Percentiles rank a stretch among this genome's conserved stretches.
phyloP scores from a whole-genome alignment of 139 green algal species.

The Gonium pectorale region DNA sequence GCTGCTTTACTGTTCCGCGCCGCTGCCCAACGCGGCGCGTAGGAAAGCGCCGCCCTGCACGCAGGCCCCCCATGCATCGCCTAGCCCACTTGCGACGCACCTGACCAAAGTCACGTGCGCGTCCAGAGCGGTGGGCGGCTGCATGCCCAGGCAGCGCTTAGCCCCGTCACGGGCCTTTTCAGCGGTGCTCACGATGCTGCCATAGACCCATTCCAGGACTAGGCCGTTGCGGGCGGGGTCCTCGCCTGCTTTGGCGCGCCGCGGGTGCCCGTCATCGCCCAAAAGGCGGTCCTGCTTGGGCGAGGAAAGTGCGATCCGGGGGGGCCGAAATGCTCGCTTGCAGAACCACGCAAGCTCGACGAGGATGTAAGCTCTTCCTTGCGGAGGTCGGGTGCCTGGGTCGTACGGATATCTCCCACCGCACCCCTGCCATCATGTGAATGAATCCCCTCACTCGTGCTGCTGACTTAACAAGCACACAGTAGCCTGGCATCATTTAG shows the following conservation, averaged over 20 bases:
- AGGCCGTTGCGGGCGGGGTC: constrained; percentile 77
- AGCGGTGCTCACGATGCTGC: constrained; percentile 88
- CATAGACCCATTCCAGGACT: constrained; percentile 92
- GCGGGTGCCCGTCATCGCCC: constrained; percentile 85
- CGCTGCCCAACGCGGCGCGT: too few relatives aligned
- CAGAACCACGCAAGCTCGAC: too few relatives aligned
- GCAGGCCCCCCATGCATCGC: neutral
- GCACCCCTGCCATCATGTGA: too few relatives aligned
- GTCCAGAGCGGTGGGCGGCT: constrained; percentile 51
- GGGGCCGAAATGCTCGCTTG: neutral
- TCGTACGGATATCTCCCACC: too few relatives aligned
- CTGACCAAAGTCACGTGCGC: constrained; percentile 56
- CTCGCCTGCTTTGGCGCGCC: constrained; percentile 61
- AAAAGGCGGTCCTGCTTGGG: constrained; percentile 74
- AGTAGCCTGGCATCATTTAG: too few relatives aligned
- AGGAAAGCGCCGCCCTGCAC: too few relatives aligned
- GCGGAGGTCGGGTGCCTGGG: too few relatives aligned
- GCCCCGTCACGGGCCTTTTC: constrained; percentile 89
- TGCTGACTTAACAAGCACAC: too few relatives aligned
- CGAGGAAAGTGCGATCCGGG: neutral
- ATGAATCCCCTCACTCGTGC: too few relatives aligned
- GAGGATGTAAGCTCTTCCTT: too few relatives aligned
- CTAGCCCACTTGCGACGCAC: neutral
- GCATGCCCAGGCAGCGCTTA: constrained; percentile 69
- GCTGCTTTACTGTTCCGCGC: too few relatives aligned